These are phyloP conservation scores for Theileria orientalis DNA, from an alignment of 169 alveolate species.

Conservation along the genomic window DNA sequence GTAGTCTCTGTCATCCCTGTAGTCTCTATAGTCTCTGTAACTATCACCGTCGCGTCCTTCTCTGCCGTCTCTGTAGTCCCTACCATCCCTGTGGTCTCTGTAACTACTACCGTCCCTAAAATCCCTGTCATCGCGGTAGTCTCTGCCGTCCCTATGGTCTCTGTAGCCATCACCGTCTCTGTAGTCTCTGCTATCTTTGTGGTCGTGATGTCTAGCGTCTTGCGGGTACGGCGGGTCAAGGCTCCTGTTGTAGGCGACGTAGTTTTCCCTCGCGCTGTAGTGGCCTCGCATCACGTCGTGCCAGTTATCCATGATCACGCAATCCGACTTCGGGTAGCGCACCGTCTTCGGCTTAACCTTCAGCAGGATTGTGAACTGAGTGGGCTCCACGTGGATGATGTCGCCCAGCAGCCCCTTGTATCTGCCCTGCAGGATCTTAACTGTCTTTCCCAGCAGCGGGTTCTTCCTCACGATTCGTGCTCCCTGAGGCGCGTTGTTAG, in stretches of 20 bases:
- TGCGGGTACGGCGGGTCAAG: neutral
- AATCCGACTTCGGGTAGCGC: slow-evolving; percentile 71
- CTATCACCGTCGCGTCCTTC: slow-evolving; percentile 7
- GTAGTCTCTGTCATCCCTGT: neutral
- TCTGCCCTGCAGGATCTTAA: slow-evolving; percentile 73
- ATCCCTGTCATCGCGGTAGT: neutral
- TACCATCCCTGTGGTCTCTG: neutral
- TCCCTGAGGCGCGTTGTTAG: slow-evolving; percentile 26
- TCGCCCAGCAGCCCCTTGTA: slow-evolving; percentile 76
- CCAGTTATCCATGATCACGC: slow-evolving; percentile 53
- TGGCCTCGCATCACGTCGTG: slow-evolving; percentile 29
- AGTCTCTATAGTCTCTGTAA: neutral
- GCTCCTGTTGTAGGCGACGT: too few species aligned
- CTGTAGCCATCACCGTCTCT: neutral
- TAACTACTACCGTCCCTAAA: neutral
- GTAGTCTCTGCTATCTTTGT: neutral
- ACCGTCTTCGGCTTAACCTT: slow-evolving; percentile 76
- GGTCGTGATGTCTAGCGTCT: neutral
- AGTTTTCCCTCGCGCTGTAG: too few species aligned
- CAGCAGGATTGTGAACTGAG: slow-evolving; percentile 73
- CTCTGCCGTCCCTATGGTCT: neutral
- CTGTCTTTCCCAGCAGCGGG: slow-evolving; percentile 76
- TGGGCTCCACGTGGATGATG: slow-evolving; percentile 71
- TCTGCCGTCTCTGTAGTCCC: slow-evolving; percentile 25
- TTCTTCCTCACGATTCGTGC: slow-evolving; percentile 13